Evolutionary conservation across 192 early-diverging fungal genomes (phyloP), one percentile per base, ranked within the genome.

Genomic region (Coemansia sp.): DNA sequence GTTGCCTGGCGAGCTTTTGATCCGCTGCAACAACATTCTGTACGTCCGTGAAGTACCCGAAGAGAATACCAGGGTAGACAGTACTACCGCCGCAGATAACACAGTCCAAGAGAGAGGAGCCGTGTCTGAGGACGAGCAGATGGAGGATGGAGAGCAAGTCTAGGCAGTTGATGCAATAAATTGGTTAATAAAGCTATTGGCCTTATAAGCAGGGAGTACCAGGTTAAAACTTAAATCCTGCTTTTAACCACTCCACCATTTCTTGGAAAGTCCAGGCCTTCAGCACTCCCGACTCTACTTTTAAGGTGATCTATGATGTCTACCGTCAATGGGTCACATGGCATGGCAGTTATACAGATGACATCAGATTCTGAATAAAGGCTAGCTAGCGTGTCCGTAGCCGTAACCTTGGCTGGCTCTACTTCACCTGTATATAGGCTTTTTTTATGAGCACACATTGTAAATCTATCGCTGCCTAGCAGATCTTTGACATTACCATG

Each of bases 1-100:
- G 48, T 86, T 89, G 42, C 77, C 94, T 21, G 95, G 95, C 21
- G 96, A 99, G 82, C 89, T 99, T 9, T 85, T 98, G 65, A 93
- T 99, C 65, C 87, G 92, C 69, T 97, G 93, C 85, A 93, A 93
- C 77, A 93, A 94, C 39, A 87, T 93, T 10, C 69, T 94, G 20
- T 93, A 91, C 73, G 83, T 93, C 62, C 88, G 91, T 70, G 90
- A 89, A 56, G 62, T 87, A 40, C 23, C 13, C 23, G 48, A 51
- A 26, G 85, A 68, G 83, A 87, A 60, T 21, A 57, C 38, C 18
- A 34, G n/a, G 31, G 66, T 36, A 42, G 59, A 40, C 31, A 64
- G 38, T 7, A 14, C 24, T 9, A 6, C 34, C 0, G 42, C 65
- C 2, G 55, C 51, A 24, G 40, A 58, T 35, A 13, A 5, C 60